phyloP scores from a whole-genome alignment of 2,329 filamentous ascomycete species.

The Chrysosporium queenslandicum region DNA sequence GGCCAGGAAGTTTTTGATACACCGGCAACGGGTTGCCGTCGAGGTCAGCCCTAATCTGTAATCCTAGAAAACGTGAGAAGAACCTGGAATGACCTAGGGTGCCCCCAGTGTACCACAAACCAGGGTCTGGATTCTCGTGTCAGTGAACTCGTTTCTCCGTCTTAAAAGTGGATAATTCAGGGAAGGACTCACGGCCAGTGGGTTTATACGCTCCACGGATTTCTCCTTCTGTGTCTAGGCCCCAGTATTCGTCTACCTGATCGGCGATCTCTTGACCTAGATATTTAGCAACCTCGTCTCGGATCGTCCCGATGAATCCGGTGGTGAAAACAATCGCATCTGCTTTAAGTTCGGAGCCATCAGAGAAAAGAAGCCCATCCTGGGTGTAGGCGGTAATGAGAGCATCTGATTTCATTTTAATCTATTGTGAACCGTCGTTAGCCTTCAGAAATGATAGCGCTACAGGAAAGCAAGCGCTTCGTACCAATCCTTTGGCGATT shows the following conservation, averaged over 20 bases:
- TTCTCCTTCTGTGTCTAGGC: constrained; percentile 41
- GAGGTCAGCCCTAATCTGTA: constrained; percentile 37
- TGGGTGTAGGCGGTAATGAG: constrained; percentile 30
- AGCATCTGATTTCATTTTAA: constrained; percentile 36
- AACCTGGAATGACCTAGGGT: constrained; percentile 28
- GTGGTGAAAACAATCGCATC: constrained; percentile 42
- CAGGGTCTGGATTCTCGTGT: constrained; percentile 18
- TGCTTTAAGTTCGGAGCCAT: constrained; percentile 36
- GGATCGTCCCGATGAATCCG: constrained; percentile 38
- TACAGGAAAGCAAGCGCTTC: too few relatives aligned
- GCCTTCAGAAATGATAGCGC: too few relatives aligned
- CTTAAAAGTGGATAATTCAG: not conserved
- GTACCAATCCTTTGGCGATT: constrained; percentile 32
- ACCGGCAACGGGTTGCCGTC: constrained; percentile 18
- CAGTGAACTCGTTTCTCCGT: not conserved
- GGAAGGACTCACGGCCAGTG: constrained; percentile 28
- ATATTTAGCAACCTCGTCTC: constrained; percentile 30
- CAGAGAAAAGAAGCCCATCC: constrained; percentile 36
- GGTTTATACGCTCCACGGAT: constrained; percentile 36
- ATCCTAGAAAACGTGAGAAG: constrained; percentile 36
- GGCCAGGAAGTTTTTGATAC: not conserved
- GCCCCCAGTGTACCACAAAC: constrained; percentile 33
- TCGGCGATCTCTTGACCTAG: constrained; percentile 36
- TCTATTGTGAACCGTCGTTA: constrained; percentile 21
- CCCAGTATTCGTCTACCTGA: constrained; percentile 38